Percentiles rank a stretch among this genome's conserved stretches.
phyloP scores from a whole-genome alignment of 2,329 filamentous ascomycete species.

The Malbranchea zuffiana region DNA sequence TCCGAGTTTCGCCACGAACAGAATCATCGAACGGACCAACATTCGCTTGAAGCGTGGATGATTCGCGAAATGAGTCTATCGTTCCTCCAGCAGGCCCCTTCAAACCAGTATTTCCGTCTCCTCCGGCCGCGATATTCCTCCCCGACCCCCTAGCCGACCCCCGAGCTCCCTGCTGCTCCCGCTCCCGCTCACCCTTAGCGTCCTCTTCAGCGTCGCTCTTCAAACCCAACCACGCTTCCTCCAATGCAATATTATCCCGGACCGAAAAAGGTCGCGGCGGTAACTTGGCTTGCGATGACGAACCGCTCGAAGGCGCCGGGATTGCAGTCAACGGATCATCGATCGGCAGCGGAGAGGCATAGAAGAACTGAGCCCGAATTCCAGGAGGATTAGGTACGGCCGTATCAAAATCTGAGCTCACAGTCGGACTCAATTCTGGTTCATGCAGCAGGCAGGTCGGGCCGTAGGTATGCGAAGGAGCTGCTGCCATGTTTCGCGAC shows the following conservation, averaged over 20 bases:
- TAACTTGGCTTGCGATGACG: constrained; percentile 43
- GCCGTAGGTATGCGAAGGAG: constrained; percentile 48
- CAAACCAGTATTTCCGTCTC: neutral
- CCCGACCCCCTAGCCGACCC: neutral
- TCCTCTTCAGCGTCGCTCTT: constrained; percentile 15
- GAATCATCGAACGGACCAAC: too few species aligned
- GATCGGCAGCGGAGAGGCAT: constrained; percentile 68
- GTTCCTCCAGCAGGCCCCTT: too few species aligned
- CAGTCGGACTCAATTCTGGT: constrained; percentile 21
- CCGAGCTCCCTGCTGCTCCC: neutral
- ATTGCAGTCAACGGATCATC: constrained; percentile 74
- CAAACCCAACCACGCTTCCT: constrained; percentile 63
- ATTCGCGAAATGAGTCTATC: too few species aligned
- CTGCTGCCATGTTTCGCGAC: too few species aligned
- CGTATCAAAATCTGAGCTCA: constrained; percentile 18
- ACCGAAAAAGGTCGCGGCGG: constrained; percentile 66
- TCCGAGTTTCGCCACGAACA: too few species aligned
- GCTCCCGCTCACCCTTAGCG: neutral
- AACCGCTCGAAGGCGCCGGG: constrained; percentile 42
- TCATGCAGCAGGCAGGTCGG: constrained; percentile 44
- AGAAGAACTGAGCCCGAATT: constrained; percentile 68
- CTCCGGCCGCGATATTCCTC: neutral
- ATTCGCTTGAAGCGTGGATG: too few species aligned
- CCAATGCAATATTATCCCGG: constrained; percentile 68
- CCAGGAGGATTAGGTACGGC: constrained; percentile 40